A percentile compares a stretch with the other conserved stretches of the same genome.
phyloP scores from a whole-genome alignment of 352 stramenopile genomes.

The Globisporangium rhizosaccharum region DNA sequence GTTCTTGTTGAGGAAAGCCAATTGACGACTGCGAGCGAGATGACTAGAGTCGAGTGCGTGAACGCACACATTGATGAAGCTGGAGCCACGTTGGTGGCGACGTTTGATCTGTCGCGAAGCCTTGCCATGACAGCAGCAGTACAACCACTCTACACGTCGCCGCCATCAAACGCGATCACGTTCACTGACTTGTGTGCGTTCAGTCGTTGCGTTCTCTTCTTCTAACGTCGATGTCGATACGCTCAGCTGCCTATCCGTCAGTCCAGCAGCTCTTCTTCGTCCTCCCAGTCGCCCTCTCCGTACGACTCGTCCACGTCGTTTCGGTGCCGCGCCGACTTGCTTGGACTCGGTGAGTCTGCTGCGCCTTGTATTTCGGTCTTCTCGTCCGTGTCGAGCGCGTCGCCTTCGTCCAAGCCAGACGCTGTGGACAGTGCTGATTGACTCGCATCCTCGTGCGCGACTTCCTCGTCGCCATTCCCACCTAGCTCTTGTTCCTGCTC shows the following conservation, averaged over 20 bases:
- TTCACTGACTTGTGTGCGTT: too few relatives aligned
- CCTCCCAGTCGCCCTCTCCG: conserved; percentile 59
- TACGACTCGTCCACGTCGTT: conserved; percentile 38
- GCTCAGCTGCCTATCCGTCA: conserved; percentile 5
- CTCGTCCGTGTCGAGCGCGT: background rate
- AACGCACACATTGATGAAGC: too few relatives aligned
- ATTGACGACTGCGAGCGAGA: too few relatives aligned
- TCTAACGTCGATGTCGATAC: too few relatives aligned
- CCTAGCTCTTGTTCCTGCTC: background rate
- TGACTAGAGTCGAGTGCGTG: too few relatives aligned
- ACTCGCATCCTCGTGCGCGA: background rate
- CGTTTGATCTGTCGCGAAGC: too few relatives aligned
- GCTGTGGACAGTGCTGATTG: background rate
- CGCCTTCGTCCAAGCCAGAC: background rate
- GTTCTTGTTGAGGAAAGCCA: too few relatives aligned
- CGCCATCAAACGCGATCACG: too few relatives aligned
- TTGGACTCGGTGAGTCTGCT: conserved; percentile 10
- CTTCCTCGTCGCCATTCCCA: background rate
- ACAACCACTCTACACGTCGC: too few relatives aligned
- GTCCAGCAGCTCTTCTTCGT: conserved; percentile 37
- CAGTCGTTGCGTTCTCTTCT: too few relatives aligned
- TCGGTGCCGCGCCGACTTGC: conserved; percentile 6
- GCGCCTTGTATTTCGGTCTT: background rate
- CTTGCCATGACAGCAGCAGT: too few relatives aligned
- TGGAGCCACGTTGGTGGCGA: too few relatives aligned